Conservation (phyloP, 2,329 filamentous ascomycete species). For the Colletotrichum sidae region DNA sequence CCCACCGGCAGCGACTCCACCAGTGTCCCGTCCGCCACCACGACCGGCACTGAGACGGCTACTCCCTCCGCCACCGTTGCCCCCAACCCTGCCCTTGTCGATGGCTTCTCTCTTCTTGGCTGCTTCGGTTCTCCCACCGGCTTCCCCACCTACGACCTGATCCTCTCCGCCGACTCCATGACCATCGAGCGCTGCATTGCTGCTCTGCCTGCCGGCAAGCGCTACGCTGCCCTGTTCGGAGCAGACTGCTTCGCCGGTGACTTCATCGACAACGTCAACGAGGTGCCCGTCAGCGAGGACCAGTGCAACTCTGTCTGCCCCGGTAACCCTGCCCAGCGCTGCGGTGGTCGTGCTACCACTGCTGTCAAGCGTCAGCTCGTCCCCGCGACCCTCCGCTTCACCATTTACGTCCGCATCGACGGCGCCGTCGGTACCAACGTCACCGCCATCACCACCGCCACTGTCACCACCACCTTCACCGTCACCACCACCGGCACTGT, state of each 20-base stretch:
- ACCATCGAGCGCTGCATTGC: conserved; percentile 42
- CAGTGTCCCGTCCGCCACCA: neutral
- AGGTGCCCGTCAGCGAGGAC: conserved; percentile 18
- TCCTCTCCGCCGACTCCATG: conserved; percentile 37
- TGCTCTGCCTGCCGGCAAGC: conserved; percentile 39
- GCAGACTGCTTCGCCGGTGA: conserved; percentile 42
- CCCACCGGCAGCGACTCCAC: conserved; percentile 7
- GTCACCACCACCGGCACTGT: conserved; percentile 10
- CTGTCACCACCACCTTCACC: conserved; percentile 13
- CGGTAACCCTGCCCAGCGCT: conserved; percentile 52
- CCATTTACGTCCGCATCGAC: conserved; percentile 24
- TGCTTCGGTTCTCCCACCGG: conserved; percentile 43
- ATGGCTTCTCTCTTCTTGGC: conserved; percentile 42
- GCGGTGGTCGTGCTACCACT: conserved; percentile 51
- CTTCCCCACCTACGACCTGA: conserved; percentile 43
- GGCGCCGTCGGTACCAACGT: neutral
- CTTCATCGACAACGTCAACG: conserved; percentile 31
- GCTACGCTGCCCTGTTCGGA: conserved; percentile 26
- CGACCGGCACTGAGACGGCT: neutral
- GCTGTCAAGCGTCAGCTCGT: conserved; percentile 24
- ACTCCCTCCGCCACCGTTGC: neutral
- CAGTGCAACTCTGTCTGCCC: conserved; percentile 54
- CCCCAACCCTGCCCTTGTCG: conserved; percentile 32
- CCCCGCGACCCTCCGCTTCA: conserved; percentile 24
- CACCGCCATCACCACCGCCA: conserved; percentile 20